Conservation (phyloP, 345 rosid genomes). For the Camelina sativa region DNA sequence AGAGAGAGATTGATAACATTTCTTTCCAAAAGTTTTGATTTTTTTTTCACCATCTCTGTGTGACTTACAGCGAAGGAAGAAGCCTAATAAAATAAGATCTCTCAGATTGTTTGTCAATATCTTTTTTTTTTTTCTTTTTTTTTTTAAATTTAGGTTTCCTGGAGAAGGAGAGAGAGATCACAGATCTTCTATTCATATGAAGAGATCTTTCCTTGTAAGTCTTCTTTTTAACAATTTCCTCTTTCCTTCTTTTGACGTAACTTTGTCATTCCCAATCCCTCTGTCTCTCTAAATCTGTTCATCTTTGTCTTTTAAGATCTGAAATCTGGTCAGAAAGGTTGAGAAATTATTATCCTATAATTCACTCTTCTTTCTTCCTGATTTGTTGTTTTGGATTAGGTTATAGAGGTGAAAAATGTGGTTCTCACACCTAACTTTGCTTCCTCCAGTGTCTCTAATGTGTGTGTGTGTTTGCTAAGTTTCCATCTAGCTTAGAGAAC, state of each 20-base stretch:
- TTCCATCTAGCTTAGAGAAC: slow-evolving; percentile 19
- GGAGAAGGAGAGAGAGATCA: slow-evolving; percentile 41
- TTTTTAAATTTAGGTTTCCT: slow-evolving; percentile 4
- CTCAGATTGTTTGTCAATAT: slow-evolving; percentile 16
- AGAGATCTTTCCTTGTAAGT: slow-evolving; percentile 82
- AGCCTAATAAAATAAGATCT: background rate
- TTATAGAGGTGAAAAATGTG: slow-evolving; percentile 20
- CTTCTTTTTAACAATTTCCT: background rate
- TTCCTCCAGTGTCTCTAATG: background rate
- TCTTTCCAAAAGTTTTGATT: slow-evolving; percentile 30
- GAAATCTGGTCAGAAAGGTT: background rate
- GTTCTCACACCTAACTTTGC: background rate
- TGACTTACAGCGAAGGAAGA: slow-evolving; percentile 10
- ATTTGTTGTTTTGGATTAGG: slow-evolving; percentile 17
- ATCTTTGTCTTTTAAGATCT: slow-evolving; percentile 37
- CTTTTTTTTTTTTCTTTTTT: background rate
- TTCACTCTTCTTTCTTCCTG: slow-evolving; percentile 15
- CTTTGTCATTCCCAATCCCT: background rate
- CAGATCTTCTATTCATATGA: slow-evolving; percentile 80
- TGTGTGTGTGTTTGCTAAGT: slow-evolving; percentile 21
- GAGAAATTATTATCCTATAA: background rate
- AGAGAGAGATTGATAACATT: no score
- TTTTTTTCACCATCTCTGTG: slow-evolving; percentile 30
- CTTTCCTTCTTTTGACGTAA: slow-evolving; percentile 9
- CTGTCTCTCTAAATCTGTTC: slow-evolving; percentile 23